These are phyloP conservation scores for Neoarthrinium moseri DNA, from an alignment of 2,329 filamentous ascomycete species.

Conservation along the genomic window DNA sequence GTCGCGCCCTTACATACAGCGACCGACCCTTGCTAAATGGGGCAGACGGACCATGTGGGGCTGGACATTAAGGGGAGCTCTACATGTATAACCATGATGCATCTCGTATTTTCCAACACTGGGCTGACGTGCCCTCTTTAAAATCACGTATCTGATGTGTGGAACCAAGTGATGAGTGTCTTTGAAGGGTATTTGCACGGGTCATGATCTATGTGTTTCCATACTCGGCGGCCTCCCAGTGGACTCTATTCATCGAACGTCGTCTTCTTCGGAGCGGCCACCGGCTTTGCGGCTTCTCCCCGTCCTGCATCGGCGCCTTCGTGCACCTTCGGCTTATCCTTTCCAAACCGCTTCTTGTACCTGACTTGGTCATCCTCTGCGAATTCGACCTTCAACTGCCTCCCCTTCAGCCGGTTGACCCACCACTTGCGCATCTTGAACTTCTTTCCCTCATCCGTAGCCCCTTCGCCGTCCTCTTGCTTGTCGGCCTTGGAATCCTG, in stretches of 20 bases:
- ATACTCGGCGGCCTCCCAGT: too few relatives aligned
- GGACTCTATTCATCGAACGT: conserved; percentile 2
- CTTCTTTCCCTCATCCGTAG: conserved; percentile 48
- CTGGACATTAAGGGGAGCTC: too few relatives aligned
- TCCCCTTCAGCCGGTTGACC: conserved; percentile 79
- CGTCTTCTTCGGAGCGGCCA: background rate
- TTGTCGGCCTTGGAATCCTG: conserved; percentile 45
- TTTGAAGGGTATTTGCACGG: too few relatives aligned
- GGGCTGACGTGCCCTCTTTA: too few relatives aligned
- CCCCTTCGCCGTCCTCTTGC: conserved; percentile 40
- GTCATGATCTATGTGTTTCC: too few relatives aligned
- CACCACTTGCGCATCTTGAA: conserved; percentile 71
- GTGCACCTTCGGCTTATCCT: conserved; percentile 54
- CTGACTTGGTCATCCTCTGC: conserved; percentile 86
- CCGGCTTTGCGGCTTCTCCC: background rate
- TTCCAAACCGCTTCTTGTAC: conserved; percentile 93
- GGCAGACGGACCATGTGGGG: too few relatives aligned
- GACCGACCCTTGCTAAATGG: too few relatives aligned
- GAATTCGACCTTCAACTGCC: conserved; percentile 83
- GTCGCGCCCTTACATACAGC: too few relatives aligned
- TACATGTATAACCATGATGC: too few relatives aligned
- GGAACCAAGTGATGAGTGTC: too few relatives aligned
- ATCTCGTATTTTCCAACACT: too few relatives aligned
- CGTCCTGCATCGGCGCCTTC: conserved; percentile 1
- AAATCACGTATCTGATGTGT: too few relatives aligned